phyloP scores from a whole-genome alignment of 1,139 yeast genomes.

The Scheffersomyces quercinus region DNA sequence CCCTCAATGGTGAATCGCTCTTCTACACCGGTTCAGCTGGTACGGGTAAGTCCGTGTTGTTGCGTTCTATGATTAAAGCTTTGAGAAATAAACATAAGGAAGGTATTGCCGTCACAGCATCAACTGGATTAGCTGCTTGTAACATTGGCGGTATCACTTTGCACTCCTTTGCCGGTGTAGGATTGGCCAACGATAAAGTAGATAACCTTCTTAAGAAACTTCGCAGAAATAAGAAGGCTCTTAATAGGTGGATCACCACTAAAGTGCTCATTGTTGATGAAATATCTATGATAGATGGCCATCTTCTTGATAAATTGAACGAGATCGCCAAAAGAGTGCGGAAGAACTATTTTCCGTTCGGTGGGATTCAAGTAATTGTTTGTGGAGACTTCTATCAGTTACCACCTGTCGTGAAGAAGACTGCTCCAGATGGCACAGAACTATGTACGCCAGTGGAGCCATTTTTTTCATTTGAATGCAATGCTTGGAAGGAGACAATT shows the following conservation, averaged over 20 bases:
- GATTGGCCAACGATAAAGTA: slow-evolving; percentile 54
- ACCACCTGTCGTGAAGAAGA: slow-evolving; percentile 66
- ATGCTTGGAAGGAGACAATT: slow-evolving; percentile 69
- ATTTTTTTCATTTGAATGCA: slow-evolving; percentile 75
- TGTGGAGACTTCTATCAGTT: slow-evolving; percentile 92
- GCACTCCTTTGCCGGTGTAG: slow-evolving; percentile 86
- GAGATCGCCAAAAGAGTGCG: slow-evolving; percentile 61
- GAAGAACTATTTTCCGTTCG: slow-evolving; percentile 62
- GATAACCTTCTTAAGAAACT: slow-evolving; percentile 52
- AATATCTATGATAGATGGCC: slow-evolving; percentile 85
- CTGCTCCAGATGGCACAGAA: slow-evolving; percentile 25
- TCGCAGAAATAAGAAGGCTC: slow-evolving; percentile 52
- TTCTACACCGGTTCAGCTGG: slow-evolving; percentile 97
- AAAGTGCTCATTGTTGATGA: slow-evolving; percentile 81
- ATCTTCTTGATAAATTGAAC: slow-evolving; percentile 69
- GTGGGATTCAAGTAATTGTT: slow-evolving; percentile 81
- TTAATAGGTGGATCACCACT: slow-evolving; percentile 60
- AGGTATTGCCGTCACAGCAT: slow-evolving; percentile 83
- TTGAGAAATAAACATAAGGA: slow-evolving; percentile 48
- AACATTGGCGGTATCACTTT: slow-evolving; percentile 86
- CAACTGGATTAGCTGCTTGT: slow-evolving; percentile 92
- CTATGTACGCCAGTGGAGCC: slow-evolving; percentile 6
- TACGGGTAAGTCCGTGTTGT: slow-evolving; percentile 84
- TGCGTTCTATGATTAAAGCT: slow-evolving; percentile 67
- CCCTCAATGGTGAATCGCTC: slow-evolving; percentile 50